Conservation (phyloP, 306 rosid species). For the Trichosanthes cucumerina region DNA sequence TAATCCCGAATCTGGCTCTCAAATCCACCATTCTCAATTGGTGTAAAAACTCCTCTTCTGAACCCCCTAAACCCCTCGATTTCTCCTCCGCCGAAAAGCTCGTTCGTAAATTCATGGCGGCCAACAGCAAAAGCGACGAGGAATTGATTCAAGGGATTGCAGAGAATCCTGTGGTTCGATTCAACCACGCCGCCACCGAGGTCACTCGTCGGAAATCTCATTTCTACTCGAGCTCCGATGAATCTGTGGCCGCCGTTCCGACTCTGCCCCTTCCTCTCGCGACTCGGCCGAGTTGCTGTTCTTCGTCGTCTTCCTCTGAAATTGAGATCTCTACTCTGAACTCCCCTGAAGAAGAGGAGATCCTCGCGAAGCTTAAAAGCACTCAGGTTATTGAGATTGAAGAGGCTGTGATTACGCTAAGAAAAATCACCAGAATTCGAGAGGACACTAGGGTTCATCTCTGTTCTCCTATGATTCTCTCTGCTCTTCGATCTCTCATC, state of each 20-base stretch:
- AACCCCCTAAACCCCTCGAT: slow-evolving; percentile 29
- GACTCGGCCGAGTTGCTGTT: slow-evolving; percentile 44
- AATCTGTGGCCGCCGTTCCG: slow-evolving; percentile 29
- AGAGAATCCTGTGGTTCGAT: slow-evolving; percentile 23
- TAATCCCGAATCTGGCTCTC: slow-evolving; percentile 72
- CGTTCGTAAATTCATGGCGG: slow-evolving; percentile 26
- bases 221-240: slow-evolving; percentile 41
- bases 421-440: slow-evolving; percentile 44
- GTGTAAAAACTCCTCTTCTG: slow-evolving; percentile 31
- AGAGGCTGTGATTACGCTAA: slow-evolving; percentile 41
- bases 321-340: slow-evolving; percentile 24
- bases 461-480: slow-evolving; percentile 43
- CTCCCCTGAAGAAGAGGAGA: slow-evolving; percentile 33
- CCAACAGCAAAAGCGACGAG: slow-evolving; percentile 4
- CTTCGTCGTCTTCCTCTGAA: slow-evolving; percentile 52
- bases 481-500: slow-evolving; percentile 32
- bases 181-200: slow-evolving; percentile 36
- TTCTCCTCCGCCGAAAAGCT: slow-evolving; percentile 27
- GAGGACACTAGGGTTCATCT: slow-evolving; percentile 46
- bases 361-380: slow-evolving; percentile 40
- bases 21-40: slow-evolving; percentile 67
- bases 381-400: slow-evolving; percentile 30
- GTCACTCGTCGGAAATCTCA: slow-evolving; percentile 14
- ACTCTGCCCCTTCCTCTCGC: slow-evolving; percentile 40
- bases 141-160: slow-evolving; percentile 19